Percentiles rank a stretch among this genome's conserved stretches.
Conservation (phyloP, 495 filamentous ascomycete species). For the Jackrogersella minutella region DNA sequence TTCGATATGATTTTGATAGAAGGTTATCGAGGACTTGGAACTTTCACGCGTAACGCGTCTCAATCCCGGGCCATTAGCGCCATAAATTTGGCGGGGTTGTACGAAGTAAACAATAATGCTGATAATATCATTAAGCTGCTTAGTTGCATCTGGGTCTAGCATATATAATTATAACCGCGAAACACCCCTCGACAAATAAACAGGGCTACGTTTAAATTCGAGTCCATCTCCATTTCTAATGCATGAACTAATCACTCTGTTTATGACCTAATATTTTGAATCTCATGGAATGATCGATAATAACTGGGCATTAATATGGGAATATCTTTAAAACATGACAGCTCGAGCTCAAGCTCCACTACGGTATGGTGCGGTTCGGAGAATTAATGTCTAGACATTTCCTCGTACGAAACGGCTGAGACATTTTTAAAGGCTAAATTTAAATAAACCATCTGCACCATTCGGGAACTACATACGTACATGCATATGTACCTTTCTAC, state of each 20-base stretch:
- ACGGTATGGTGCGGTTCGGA: slow-evolving; percentile 12
- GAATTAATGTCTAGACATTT: slow-evolving; percentile 13
- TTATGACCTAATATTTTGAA: too few species aligned
- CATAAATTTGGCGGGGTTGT: slow-evolving; percentile 11
- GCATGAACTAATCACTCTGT: too few species aligned
- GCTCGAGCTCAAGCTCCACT: slow-evolving; percentile 5
- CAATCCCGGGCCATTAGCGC: neutral
- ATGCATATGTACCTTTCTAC: neutral
- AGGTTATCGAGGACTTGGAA: slow-evolving; percentile 14
- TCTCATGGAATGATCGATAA: neutral
- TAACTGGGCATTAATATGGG: too few species aligned
- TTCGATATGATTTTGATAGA: neutral
- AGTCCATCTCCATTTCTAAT: too few species aligned
- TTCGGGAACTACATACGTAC: slow-evolving; percentile 4
- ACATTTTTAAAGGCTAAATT: slow-evolving; percentile 29
- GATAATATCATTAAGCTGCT: slow-evolving; percentile 6
- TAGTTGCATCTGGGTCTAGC: neutral
- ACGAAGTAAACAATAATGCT: neutral
- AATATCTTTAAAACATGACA: neutral
- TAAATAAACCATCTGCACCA: too few species aligned
- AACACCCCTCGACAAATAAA: too few species aligned
- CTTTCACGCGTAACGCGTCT: slow-evolving; percentile 38
- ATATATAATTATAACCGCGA: neutral
- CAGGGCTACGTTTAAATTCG: too few species aligned
- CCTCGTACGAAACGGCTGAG: slow-evolving; percentile 19